Evolutionary conservation across 169 alveolate genomes (phyloP), one percentile per base, ranked within the genome.

Genomic region (Blepharisma undulans): DNA sequence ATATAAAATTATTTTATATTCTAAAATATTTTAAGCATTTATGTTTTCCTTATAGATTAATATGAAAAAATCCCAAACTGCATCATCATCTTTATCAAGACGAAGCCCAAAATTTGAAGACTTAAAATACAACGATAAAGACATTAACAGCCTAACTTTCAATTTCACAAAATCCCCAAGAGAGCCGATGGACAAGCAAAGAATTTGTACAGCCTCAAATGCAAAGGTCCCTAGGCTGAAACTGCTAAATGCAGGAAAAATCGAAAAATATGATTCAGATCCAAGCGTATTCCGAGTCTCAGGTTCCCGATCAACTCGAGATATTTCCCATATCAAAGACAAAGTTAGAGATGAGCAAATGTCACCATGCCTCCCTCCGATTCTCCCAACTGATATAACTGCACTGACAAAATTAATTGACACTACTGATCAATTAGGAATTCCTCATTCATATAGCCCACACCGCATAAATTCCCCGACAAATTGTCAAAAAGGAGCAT

Each of bases 281-380:
- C 66, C 66, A 48, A 48, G 66, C 10, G 7, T 48, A 48, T 48
- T 48, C 10, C 66, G 66, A 48, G 66, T 48, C 66, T 48, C 66
- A 48, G 66, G 66, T 12, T 48, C 66, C 66, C 66, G 29, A 1
- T 32, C 34, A 32, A 78, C 86, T 27, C 34, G 86, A 5, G 86
- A 78, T 34, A 78, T 78, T 32, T 78, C 86, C 16, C 86, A 78
- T 78, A 21, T 78, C 34, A 25, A 36, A 78, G 86, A 78, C 86
- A 78, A 78, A 78, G 29, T n/a, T 1, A 78, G 18, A 25, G 34
- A 78, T 22, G 34, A 27, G 16, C 8, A 0, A 32, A 78, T 27
- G 60, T 21, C 25, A 3, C 86, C 86, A 27, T 36, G 61, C 8
- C 86, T 78, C 29, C 60, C 34, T 29, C 86, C 86, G 18, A 78